Evolutionary conservation across 2,329 filamentous ascomycete species (phyloP), one percentile per base, ranked within the genome.

Genomic region (Curvularia eragrostidis): DNA sequence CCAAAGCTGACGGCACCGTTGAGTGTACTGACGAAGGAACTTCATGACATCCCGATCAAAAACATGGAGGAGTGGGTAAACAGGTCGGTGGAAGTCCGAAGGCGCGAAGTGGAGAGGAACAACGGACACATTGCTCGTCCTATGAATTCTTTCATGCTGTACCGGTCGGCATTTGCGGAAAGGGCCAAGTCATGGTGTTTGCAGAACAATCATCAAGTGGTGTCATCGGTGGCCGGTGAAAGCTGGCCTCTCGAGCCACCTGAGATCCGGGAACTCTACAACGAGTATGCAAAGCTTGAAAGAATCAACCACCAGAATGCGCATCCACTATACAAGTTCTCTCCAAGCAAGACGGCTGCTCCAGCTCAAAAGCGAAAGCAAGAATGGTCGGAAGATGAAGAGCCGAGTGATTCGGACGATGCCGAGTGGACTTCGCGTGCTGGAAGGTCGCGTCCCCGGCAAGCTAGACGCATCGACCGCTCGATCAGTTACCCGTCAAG

Each of bases 81-180:
- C 68, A 85, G 94, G 49, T 81, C 90, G 9, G 78, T 81, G 1
- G 88, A 91, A 55, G 83, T 83, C 6, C 86, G 94, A 55, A 82
- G 81, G 48, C 78, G 81, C 53, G 93, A 97, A 75, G 87, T 89
- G 9, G 84, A 87, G 42, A 84, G 86, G 67, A 85, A 87, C 56
- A 91, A 87, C 34, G 91, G 91, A 24, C 93, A 93, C 74, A 85
- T 98, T 66, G 92, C 94, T 69, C 85, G 95, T 28, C 93, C 95
- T 2, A 96, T 97, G 89, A 99, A 99, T 76, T 94, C 91, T 0
- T 99, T 98, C 80, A 97, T 99, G 90, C 82, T 99, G 49, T 99
- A 99, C 76, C 89, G 95, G 41, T 97, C 95, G 65, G 91, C 92
- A 6, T 97, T 91, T 73, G 91, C 96, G 59, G 91, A 95, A 61